Base-by-base conservation (phyloP, 2,329 filamentous ascomycete species). In the Curvularia verruculosa region DNA sequence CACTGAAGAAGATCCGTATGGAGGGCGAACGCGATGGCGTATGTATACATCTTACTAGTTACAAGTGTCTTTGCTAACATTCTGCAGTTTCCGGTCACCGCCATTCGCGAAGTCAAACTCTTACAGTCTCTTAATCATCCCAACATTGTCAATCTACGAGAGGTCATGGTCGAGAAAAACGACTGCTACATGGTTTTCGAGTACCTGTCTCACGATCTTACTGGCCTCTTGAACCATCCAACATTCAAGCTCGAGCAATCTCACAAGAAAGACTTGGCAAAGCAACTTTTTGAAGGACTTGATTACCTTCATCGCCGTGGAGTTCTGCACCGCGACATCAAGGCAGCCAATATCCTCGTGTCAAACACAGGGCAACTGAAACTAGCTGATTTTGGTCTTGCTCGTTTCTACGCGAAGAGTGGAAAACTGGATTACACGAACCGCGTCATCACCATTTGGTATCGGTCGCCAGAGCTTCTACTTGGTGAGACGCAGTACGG, bases 161-260 rank as follows among this genome's bases (percentile, higher is more conserved):
- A 96, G 78, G 91, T 96, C 64, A 99, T 99, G 95, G 95, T 99
- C 2, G 95, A 99, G 78, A 91, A 89, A 73, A 98, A 98, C 66
- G 93, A 98, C 77, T 99, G 95, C 76, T 99, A 96, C 78, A 99
- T 99, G 95, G 95, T 99, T 3, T 99, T 99, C 64, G 95, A 99
- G 75, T 99, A 99, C 73, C 84, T 98, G 29, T 94, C 95, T 1
- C 95, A 99, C 75, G 95, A 99, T 75, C 81, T 99, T 59, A 99
- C 95, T 2, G 95, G 95, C 13, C 82, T 99, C 29, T 85, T 99
- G 59, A 98, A 98, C 69, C 95, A 99, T 71, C 95, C 95, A 0
- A 89, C 89, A 0, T 99, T 96, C 78, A 89, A 88, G 58, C 85
- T 99, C 13, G 90, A 95, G 36, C 80, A 87, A 3, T 87, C 89